Conservation (phyloP, 495 filamentous ascomycete species). For the Podospora australis region DNA sequence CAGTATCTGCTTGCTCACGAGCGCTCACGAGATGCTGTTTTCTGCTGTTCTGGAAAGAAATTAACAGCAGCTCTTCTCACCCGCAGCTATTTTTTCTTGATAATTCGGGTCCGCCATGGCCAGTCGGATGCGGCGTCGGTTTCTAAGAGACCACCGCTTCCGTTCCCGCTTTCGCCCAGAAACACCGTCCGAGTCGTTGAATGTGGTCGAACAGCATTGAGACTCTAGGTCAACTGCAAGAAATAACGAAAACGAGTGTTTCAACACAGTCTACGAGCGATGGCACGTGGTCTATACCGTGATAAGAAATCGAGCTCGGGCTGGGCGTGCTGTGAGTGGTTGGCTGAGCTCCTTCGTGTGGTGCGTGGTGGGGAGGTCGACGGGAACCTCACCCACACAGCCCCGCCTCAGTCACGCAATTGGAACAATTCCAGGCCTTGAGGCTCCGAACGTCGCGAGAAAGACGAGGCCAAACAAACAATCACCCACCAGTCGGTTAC, state of each 20-base stretch:
- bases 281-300: constrained; percentile 1
- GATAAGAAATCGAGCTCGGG: background rate
- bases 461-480: background rate
- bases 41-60: background rate
- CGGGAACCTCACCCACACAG: background rate
- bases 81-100: no score
- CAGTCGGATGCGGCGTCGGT: background rate
- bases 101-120: no score
- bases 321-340: constrained; percentile 2
- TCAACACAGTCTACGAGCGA: background rate
- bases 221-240: no score
- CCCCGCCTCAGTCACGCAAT: background rate
- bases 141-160: no score
- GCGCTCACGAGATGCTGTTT: background rate
- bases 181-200: no score
- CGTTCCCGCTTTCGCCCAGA: no score
- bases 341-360: background rate
- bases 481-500: no score
- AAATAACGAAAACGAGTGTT: no score
- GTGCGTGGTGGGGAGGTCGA: background rate
- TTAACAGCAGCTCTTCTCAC: no score
- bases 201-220: no score
- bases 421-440: no score
- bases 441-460: background rate
- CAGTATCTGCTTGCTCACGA: no score